Conservation (phyloP, 139 green algal genomes). For the Micromonas pusilla region DNA sequence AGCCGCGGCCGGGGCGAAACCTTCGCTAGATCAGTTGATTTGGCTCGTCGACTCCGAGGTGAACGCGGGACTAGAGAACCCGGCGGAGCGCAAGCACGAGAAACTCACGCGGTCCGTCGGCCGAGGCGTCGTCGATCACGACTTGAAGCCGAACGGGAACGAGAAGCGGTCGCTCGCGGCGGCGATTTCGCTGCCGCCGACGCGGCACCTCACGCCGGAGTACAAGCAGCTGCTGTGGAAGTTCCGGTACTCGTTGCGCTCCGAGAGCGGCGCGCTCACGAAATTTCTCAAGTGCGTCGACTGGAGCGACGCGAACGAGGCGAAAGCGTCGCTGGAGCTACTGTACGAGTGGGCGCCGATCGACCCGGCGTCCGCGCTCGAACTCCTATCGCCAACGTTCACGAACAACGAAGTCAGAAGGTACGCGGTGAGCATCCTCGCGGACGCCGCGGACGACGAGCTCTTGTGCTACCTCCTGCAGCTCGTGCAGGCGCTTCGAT, state of each 20-base stretch:
- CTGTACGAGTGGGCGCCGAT: constrained; percentile 79
- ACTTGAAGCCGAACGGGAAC: constrained; percentile 60
- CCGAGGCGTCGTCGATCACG: constrained; percentile 45
- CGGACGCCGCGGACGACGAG: constrained; percentile 72
- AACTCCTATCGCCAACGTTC: constrained; percentile 74
- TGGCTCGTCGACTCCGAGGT: constrained; percentile 45
- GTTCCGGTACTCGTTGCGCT: constrained; percentile 68
- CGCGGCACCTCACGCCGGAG: constrained; percentile 25
- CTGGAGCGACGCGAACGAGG: constrained; percentile 68
- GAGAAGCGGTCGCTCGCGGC: constrained; percentile 10
- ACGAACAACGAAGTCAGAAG: constrained; percentile 54
- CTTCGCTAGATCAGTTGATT: constrained; percentile 3
- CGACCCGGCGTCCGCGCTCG: constrained; percentile 77
- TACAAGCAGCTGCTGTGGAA: constrained; percentile 75
- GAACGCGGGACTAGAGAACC: constrained; percentile 57
- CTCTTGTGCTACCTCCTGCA: constrained; percentile 86
- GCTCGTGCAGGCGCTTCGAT: constrained; percentile 87
- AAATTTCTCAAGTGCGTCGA: constrained; percentile 81
- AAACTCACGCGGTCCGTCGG: constrained; percentile 71
- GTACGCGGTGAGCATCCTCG: constrained; percentile 63
- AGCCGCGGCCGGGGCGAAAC: not conserved
- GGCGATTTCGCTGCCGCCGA: not conserved
- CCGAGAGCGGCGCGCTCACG: constrained; percentile 70
- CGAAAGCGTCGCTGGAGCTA: constrained; percentile 65
- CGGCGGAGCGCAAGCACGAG: constrained; percentile 76